Percentiles rank a stretch among this genome's conserved stretches.
Conservation (phyloP, 1,284 basidiomycete species). For the Apiotrichum porosum region DNA sequence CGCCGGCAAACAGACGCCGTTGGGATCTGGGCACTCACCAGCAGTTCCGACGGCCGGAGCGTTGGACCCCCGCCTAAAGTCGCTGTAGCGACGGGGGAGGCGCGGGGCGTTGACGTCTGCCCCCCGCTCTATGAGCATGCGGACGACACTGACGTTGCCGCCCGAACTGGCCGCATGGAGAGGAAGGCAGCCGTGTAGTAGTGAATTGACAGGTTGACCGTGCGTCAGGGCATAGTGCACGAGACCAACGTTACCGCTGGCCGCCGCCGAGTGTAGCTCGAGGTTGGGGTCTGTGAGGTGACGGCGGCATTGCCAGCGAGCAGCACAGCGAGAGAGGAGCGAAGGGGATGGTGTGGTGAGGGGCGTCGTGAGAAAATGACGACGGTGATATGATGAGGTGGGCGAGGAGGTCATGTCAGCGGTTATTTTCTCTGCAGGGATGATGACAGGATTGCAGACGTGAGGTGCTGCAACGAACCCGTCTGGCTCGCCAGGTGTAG, state of each 20-base stretch:
- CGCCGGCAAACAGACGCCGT: too few relatives aligned
- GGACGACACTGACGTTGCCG: constrained; percentile 76
- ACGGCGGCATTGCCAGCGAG: background rate
- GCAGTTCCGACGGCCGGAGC: constrained; percentile 64
- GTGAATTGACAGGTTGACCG: constrained; percentile 88
- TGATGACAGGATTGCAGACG: background rate
- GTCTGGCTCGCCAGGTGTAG: too few relatives aligned
- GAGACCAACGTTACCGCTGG: constrained; percentile 71
- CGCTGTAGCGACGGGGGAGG: constrained; percentile 65
- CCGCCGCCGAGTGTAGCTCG: constrained; percentile 81
- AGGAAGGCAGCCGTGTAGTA: constrained; percentile 84
- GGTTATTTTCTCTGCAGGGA: background rate
- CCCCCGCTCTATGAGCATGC: constrained; percentile 77
- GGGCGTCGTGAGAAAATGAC: background rate
- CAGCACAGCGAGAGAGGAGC: background rate
- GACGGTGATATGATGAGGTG: background rate
- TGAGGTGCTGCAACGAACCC: background rate
- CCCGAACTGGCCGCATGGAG: constrained; percentile 85
- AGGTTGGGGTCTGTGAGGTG: constrained; percentile 70
- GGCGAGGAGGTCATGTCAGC: background rate
- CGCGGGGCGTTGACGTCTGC: constrained; percentile 86
- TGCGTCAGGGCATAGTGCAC: constrained; percentile 66
- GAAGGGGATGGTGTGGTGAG: background rate
- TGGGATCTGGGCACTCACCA: constrained; percentile 35
- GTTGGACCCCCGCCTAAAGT: constrained; percentile 42